These are phyloP conservation scores for Diospyros kaki DNA, from an alignment of 148 eudicot species.

Conservation along the genomic window DNA sequence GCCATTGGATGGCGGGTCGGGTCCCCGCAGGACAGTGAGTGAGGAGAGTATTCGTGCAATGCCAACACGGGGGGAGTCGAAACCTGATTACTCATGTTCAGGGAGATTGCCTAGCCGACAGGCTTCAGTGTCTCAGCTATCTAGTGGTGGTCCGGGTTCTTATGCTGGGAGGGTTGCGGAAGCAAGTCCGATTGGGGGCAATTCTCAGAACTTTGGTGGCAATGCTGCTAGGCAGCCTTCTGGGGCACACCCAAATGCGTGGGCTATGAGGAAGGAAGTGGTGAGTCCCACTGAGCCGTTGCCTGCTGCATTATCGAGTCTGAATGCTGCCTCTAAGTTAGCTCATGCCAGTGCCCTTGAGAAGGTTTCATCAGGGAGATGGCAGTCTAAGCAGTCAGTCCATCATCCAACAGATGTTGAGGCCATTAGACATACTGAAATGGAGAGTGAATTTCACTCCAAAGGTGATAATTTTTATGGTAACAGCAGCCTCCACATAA, in stretches of 20 bases:
- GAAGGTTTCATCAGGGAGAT: constrained; percentile 86
- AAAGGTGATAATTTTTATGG: constrained; percentile 28
- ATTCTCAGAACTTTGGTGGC: constrained; percentile 25
- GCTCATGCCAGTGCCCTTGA: constrained; percentile 95
- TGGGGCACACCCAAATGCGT: constrained; percentile 57
- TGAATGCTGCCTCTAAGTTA: constrained; percentile 58
- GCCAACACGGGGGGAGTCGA: constrained; percentile 35
- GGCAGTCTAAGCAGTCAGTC: constrained; percentile 63
- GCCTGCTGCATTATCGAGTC: constrained; percentile 40
- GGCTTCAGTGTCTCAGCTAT: constrained; percentile 24
- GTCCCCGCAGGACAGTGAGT: constrained; percentile 61
- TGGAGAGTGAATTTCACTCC: constrained; percentile 27
- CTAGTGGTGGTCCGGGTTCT: constrained; percentile 26
- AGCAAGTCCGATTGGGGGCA: constrained; percentile 24
- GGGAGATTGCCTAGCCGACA: constrained; percentile 33
- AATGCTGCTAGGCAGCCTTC: constrained; percentile 18
- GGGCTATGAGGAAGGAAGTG: constrained; percentile 67
- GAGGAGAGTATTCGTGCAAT: constrained; percentile 48
- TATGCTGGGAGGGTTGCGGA: constrained; percentile 56
- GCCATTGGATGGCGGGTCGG: constrained; percentile 70
- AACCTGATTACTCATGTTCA: constrained; percentile 25
- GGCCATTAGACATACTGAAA: constrained; percentile 44
- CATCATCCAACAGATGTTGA: constrained; percentile 55
- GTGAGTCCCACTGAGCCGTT: constrained; percentile 30
- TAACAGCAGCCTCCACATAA: constrained; percentile 10